A percentile compares a stretch with the other conserved stretches of the same genome.
phyloP scores from a whole-genome alignment of 768 basidiomycete species.

The Termitomyces heimii region DNA sequence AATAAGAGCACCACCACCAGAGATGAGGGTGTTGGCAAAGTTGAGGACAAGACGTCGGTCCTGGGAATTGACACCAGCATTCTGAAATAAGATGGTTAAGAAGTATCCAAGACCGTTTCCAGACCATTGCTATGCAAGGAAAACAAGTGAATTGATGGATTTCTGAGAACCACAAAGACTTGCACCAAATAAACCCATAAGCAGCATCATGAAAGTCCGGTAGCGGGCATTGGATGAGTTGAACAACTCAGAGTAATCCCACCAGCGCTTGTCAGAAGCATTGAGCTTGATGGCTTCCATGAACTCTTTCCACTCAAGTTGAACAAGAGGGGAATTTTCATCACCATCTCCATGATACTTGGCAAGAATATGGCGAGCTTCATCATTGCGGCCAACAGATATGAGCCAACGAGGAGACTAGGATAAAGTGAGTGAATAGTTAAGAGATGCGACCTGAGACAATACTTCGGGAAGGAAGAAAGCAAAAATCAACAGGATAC shows the following conservation, averaged over 20 bases:
- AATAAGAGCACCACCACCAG: slow-evolving; percentile 32
- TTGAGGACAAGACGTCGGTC: slow-evolving; percentile 32
- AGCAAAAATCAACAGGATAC: slow-evolving; percentile 26
- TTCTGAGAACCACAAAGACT: background rate
- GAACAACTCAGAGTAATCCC: slow-evolving; percentile 47
- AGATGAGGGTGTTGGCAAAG: slow-evolving; percentile 37
- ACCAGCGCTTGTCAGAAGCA: slow-evolving; percentile 55
- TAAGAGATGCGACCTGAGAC: background rate
- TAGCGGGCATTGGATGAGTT: slow-evolving; percentile 40
- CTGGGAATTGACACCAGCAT: slow-evolving; percentile 33
- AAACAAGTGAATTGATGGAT: background rate
- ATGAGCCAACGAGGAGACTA: slow-evolving; percentile 53
- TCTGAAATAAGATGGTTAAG: slow-evolving; percentile 34
- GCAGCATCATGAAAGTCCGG: slow-evolving; percentile 39
- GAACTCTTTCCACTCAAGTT: slow-evolving; percentile 46
- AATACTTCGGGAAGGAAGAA: slow-evolving; percentile 32
- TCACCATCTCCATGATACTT: slow-evolving; percentile 51
- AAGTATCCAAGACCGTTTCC: slow-evolving; percentile 50
- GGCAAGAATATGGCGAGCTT: slow-evolving; percentile 40
- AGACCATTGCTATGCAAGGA: slow-evolving; percentile 38
- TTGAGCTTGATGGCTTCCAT: slow-evolving; percentile 42
- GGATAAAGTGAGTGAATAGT: background rate
- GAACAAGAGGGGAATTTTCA: slow-evolving; percentile 42
- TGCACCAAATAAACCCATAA: slow-evolving; percentile 51
- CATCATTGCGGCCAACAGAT: slow-evolving; percentile 40